Percentiles rank a stretch among this genome's conserved stretches.
Evolutionary conservation across 2,329 filamentous ascomycete genomes (phyloP).

Genomic region (Apiospora malaysiana): DNA sequence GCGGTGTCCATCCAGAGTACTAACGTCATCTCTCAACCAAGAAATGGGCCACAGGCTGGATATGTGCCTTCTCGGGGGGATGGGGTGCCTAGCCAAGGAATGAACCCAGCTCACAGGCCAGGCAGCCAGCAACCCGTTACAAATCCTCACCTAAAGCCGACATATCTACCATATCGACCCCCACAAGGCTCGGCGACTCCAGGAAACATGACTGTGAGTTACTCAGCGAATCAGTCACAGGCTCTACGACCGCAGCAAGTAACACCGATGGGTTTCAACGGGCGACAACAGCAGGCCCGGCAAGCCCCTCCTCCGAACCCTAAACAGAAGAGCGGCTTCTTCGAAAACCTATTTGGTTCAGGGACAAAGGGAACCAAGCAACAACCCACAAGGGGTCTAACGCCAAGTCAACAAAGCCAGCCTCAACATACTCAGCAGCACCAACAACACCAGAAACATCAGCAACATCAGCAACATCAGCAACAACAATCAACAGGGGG

Average conservation of each 20-base stretch:
- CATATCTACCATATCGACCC: neutral
- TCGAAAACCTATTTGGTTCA: neutral
- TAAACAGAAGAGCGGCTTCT: neutral
- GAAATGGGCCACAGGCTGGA: neutral
- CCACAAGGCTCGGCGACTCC: neutral
- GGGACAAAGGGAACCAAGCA: neutral
- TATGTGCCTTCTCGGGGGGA: neutral
- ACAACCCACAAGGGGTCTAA: neutral
- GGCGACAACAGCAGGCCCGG: neutral
- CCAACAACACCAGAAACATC: neutral
- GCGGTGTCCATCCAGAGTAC: neutral
- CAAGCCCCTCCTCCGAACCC: neutral
- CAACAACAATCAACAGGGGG: too few relatives aligned
- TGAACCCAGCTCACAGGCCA: neutral
- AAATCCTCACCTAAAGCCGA: neutral
- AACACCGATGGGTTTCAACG: neutral
- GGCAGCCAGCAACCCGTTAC: neutral
- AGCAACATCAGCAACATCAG: too few relatives aligned
- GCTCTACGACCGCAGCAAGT: neutral
- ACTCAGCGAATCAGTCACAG: neutral
- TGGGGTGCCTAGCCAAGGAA: neutral
- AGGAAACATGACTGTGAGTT: neutral
- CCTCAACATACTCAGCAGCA: neutral
- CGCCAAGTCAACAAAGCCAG: neutral
- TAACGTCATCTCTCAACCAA: neutral